Evolutionary conservation across 768 basidiomycete genomes (phyloP), one percentile per base, ranked within the genome.

Genomic region (Pisolithus orientalis): DNA sequence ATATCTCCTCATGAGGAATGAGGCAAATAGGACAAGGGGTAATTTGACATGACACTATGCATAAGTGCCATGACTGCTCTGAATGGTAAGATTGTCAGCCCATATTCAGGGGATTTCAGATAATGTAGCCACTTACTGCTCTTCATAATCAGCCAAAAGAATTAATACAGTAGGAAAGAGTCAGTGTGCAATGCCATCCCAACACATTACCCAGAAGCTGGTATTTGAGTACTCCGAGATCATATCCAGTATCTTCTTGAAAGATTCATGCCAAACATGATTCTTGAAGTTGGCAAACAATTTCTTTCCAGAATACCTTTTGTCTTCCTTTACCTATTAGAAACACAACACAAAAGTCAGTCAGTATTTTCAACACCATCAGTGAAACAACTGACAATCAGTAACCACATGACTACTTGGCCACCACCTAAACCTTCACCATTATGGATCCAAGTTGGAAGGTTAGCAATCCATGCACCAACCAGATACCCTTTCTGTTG

Each of bases 141-240:
- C 74, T 54, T 76, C 71, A 54, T 74, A 77, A 39, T 76, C 74
- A 25, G 72, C 66, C 9, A 67, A 68, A 1, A 74, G 50, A 9
- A 74, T 70, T 0, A 72, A 44, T 32, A 76, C 63, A 29, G 68
- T 44, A 11, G 71, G 72, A 49, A 59, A 75, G 0, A 77, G 50
- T 7, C 29, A 53, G 0, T 65, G 67, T 1, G 45, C 8, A 8
- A 69, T 56, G 1, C 50, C 57, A 54, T 73, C 71, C 8, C 60
- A 67, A 55, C 70, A 74, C 7, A 21, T 27, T 34, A 51, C 14
- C 45, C 50, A 54, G 42, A 27, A 53, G 3, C 50, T 49, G 5
- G 32, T 57, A 21, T 53, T 46, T 5, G 42, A 47, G 21, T 57
- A 37, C n/a, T 14, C 10, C 1, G 45, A 39, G 4, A 57, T 8